phyloP scores from a whole-genome alignment of 2,329 filamentous ascomycete genomes.

The Penicillium expansum region DNA sequence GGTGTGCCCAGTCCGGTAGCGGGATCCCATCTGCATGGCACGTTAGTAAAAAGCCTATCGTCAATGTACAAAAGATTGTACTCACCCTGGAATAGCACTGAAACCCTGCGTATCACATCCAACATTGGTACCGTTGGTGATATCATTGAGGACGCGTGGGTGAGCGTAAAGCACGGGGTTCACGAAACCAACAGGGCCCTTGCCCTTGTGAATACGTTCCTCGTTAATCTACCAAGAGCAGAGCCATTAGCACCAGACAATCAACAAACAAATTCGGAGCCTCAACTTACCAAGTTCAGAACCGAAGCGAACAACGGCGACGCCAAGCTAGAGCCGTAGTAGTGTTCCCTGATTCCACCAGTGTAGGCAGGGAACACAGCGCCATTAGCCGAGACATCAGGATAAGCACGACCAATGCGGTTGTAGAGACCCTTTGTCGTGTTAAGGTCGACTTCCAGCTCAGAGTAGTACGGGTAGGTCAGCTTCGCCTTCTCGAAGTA shows the following conservation, averaged over 20 bases:
- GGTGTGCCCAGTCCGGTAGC: conserved; percentile 34
- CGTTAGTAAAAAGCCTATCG: not conserved
- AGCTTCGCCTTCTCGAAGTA: conserved; percentile 40
- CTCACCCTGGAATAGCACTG: conserved; percentile 25
- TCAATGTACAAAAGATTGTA: not conserved
- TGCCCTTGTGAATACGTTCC: conserved; percentile 47
- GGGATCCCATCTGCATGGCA: conserved; percentile 27
- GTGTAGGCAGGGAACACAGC: conserved; percentile 30
- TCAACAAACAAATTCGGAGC: not conserved
- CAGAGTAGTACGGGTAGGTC: conserved; percentile 32
- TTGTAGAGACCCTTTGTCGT: conserved; percentile 45
- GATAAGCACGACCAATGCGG: conserved; percentile 48
- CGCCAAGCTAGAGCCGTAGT: conserved; percentile 30
- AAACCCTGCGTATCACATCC: conserved; percentile 32
- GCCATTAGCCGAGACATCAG: conserved; percentile 50
- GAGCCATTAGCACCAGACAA: not conserved
- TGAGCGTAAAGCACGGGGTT: conserved; percentile 46
- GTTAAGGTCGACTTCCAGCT: conserved; percentile 34
- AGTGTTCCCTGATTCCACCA: conserved; percentile 17
- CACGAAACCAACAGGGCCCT: conserved; percentile 52
- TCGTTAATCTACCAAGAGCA: conserved; percentile 45
- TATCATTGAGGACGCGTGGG: conserved; percentile 41
- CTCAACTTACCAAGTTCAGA: conserved; percentile 27
- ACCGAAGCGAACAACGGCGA: conserved; percentile 32
- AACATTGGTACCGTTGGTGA: conserved; percentile 39